Evolutionary conservation across 2,329 filamentous ascomycete genomes (phyloP).

Genomic region (Dryadomyces quercus-mongolicae): DNA sequence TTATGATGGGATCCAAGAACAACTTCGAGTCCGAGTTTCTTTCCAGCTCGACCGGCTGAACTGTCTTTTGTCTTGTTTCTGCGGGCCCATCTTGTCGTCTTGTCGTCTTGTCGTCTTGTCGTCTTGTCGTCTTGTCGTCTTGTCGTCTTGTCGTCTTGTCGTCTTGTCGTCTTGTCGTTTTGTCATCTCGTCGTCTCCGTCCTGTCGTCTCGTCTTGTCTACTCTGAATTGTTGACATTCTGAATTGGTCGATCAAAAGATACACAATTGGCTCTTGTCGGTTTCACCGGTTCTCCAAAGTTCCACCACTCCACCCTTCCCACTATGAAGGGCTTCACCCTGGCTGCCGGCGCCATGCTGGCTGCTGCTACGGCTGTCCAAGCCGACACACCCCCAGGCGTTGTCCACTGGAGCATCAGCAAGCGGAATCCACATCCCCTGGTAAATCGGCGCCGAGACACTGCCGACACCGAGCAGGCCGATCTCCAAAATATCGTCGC

Average conservation of each 20-base stretch:
- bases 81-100: neutral
- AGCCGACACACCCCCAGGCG: conserved; percentile 14
- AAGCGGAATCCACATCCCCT: conserved; percentile 20
- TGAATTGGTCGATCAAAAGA: too few species aligned
- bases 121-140: neutral
- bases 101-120: neutral
- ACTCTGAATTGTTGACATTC: too few species aligned
- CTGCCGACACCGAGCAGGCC: conserved; percentile 24
- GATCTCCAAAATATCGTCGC: conserved; percentile 30
- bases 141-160: too few species aligned
- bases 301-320: neutral
- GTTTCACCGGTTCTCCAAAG: neutral
- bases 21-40: neutral
- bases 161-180: neutral
- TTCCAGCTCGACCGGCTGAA: neutral
- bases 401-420: conserved; percentile 37
- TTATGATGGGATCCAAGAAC: neutral
- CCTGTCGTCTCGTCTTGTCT: neutral
- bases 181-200: neutral
- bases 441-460: conserved; percentile 24
- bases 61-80: neutral
- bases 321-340: conserved; percentile 15
- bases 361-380: conserved; percentile 8
- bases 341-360: conserved; percentile 15
- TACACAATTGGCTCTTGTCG: neutral